phyloP scores from a whole-genome alignment of 208 protist genomes.

The Tritrichomonas foetus region DNA sequence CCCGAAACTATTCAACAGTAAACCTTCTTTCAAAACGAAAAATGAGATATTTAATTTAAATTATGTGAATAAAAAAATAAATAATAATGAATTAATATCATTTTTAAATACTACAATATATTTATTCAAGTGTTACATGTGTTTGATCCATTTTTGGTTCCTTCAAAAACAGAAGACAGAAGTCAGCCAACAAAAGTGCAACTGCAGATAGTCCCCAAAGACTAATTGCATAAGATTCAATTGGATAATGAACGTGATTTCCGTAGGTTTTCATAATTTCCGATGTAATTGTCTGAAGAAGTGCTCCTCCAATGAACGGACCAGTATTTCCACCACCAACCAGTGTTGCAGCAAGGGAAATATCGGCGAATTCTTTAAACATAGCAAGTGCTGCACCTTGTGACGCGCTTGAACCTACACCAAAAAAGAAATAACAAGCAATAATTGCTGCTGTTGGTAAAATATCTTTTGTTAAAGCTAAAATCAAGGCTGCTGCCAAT shows the following conservation, averaged over 20 bases:
- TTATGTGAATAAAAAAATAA: no score
- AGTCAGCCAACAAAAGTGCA: not conserved
- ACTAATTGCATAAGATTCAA: not conserved
- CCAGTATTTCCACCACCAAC: slow-evolving; percentile 16
- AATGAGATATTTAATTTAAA: no score
- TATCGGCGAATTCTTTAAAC: slow-evolving; percentile 10
- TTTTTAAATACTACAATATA: not conserved
- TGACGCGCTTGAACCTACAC: not conserved
- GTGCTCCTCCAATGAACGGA: slow-evolving; percentile 7
- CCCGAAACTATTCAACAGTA: no score
- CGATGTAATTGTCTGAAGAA: not conserved
- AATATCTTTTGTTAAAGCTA: not conserved
- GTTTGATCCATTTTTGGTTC: not conserved
- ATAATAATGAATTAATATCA: not conserved
- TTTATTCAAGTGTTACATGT: not conserved
- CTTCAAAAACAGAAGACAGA: not conserved
- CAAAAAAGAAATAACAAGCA: not conserved
- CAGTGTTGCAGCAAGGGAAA: not conserved
- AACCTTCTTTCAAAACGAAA: no score
- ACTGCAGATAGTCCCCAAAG: slow-evolving; percentile 3
- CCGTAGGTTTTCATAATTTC: not conserved
- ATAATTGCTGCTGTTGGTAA: not conserved
- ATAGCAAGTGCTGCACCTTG: not conserved
- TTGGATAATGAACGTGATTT: not conserved
- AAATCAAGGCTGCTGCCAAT: no score